Evolutionary conservation across 192 early-diverging fungal species (phyloP).

Genomic region (Coemansia reversa): DNA sequence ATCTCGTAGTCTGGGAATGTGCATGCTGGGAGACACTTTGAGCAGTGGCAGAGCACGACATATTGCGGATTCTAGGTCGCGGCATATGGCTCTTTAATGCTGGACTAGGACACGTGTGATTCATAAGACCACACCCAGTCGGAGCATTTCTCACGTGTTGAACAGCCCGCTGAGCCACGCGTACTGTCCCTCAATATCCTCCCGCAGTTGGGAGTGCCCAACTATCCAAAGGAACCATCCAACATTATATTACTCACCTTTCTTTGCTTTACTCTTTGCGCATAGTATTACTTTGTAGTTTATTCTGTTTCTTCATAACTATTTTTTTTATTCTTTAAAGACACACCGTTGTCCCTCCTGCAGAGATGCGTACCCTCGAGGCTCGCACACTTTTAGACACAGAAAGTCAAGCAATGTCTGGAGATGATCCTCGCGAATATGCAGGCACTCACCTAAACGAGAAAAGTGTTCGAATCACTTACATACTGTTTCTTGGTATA

Average conservation of each 20-base stretch:
- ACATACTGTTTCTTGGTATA: constrained; percentile 69
- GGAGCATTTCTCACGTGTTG: neutral
- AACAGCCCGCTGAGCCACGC: neutral
- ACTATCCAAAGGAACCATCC: neutral
- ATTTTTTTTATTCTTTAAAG: neutral
- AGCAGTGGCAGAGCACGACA: neutral
- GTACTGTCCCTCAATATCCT: neutral
- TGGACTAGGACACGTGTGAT: neutral
- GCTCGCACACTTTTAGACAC: neutral
- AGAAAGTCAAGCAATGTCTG: neutral
- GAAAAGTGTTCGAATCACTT: constrained; percentile 36
- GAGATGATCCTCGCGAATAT: neutral
- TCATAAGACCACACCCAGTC: neutral
- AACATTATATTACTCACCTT: neutral
- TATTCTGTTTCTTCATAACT: neutral
- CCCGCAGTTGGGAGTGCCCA: neutral
- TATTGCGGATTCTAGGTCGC: neutral
- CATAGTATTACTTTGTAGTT: neutral
- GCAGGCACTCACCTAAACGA: constrained; percentile 1
- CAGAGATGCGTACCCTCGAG: neutral
- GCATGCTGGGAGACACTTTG: neutral
- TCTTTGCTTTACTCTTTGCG: neutral
- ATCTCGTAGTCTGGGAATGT: neutral
- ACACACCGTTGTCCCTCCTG: neutral
- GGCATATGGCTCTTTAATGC: neutral